Percentiles rank a stretch among this genome's conserved stretches.
Evolutionary conservation across 164 flowering plant genomes (phyloP).

Genomic region (Aristolochia fimbriata): DNA sequence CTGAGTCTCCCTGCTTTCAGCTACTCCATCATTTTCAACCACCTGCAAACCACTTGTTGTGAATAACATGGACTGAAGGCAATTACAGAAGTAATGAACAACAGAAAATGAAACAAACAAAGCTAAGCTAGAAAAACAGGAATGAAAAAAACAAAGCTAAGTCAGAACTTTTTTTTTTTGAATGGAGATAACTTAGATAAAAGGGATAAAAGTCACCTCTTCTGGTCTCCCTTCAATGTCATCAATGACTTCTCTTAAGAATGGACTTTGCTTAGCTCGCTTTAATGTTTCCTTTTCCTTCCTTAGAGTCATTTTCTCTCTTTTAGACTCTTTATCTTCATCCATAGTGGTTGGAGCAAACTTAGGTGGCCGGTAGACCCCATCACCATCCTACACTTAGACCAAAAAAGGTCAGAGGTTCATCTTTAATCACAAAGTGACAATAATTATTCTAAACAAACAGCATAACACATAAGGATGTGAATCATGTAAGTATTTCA

Average conservation of each 20-base stretch:
- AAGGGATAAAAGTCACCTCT: constrained; percentile 53
- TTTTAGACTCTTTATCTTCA: constrained; percentile 55
- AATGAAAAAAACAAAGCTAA: neutral
- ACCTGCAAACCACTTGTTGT: constrained; percentile 29
- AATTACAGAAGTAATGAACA: too few species aligned
- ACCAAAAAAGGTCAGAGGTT: neutral
- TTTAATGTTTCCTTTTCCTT: constrained; percentile 40
- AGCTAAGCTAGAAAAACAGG: neutral
- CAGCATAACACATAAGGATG: too few species aligned
- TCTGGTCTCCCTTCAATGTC: constrained; percentile 80
- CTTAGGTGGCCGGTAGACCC: constrained; percentile 60
- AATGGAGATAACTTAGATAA: neutral
- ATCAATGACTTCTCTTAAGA: constrained; percentile 47
- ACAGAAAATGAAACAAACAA: neutral
- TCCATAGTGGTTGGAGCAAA: constrained; percentile 79
- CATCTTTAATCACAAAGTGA: neutral
- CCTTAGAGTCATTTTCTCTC: constrained; percentile 55
- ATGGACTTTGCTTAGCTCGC: constrained; percentile 41
- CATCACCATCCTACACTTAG: constrained; percentile 36
- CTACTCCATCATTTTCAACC: constrained; percentile 35
- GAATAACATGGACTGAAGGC: neutral
- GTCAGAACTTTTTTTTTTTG: neutral
- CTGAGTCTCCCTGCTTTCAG: constrained; percentile 52
- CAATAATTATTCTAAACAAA: too few species aligned
- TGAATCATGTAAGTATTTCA: too few species aligned